Percentiles rank a stretch among this genome's conserved stretches.
Evolutionary conservation across 225 moss, liverwort and hornwort genomes (phyloP).

Genomic region (Polytrichum commune): DNA sequence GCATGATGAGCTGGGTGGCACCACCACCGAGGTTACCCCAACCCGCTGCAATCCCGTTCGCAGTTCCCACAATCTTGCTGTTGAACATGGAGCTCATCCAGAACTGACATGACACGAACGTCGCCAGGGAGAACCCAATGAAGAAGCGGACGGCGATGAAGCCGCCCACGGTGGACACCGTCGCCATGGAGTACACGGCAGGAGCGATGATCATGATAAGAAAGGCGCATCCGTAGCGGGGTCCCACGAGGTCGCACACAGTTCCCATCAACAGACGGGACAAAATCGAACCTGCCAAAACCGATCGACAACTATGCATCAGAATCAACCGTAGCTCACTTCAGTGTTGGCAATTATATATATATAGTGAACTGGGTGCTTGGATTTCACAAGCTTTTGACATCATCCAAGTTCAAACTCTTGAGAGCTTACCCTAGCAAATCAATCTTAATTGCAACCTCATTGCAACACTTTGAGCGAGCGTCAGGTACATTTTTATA

Average conservation of each 20-base stretch:
- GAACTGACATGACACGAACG: constrained; percentile 86
- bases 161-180: constrained; percentile 35
- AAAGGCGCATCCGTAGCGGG: constrained; percentile 76
- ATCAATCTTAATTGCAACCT: background rate
- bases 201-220: constrained; percentile 67
- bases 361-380: too few species aligned
- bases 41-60: constrained; percentile 77
- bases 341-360: too few species aligned
- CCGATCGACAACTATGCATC: background rate
- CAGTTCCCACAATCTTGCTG: constrained; percentile 74
- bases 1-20: constrained; percentile 86
- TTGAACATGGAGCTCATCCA: constrained; percentile 98
- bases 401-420: too few species aligned
- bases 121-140: constrained; percentile 82
- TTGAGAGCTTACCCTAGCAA: background rate
- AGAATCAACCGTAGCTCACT: background rate
- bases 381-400: too few species aligned
- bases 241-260: constrained; percentile 76
- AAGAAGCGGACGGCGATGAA: constrained; percentile 78
- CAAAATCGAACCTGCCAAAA: constrained; percentile 53
- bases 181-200: constrained; percentile 69
- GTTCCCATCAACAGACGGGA: constrained; percentile 81
- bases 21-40: constrained; percentile 93
- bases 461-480: too few species aligned
- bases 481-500: too few species aligned